Evolutionary conservation across 768 basidiomycete genomes (phyloP), one percentile per base, ranked within the genome.

Genomic region (Lactifluus pinguis): DNA sequence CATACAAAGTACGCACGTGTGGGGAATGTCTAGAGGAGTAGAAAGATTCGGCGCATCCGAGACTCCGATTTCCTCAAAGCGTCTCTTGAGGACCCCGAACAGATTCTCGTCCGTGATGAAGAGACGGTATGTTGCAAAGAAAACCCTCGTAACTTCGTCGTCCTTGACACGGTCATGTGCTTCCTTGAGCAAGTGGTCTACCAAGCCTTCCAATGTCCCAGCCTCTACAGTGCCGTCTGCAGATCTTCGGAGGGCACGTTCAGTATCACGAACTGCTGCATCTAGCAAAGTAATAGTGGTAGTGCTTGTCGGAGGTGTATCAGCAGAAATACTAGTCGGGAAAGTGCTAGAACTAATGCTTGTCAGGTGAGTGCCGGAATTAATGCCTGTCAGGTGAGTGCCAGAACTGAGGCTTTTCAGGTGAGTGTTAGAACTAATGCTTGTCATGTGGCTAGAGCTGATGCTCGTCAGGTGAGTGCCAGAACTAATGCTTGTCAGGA

Each of bases 21-120:
- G 53, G n/a, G 51, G 63, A 44, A 34, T 45, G 17, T 7, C 32
- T 2, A 32, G 13, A 13, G 13, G 11, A 17, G 42, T 15, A 14
- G 36, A 48, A 21, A 38, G 44, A 25, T 5, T 19, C 19, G 7
- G 41, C 15, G 45, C 15, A 47, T 25, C 21, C 21, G 21, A 5
- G 10, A 52, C 59, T 32, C 67, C 51, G 15, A 71, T 71, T 19
- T 76, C 72, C 34, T 74, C 65, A 65, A 77, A 80, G 15, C 73
- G 77, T 44, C 71, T 73, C 51, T 71, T 63, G 17, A 81, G 61
- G 19, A 74, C 65, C 6, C 59, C 62, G 60, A 79, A 76, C 15
- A 80, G 64, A 25, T 72, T 73, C 51, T 76, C 74, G 3, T 75
- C 68, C 6, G 75, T 75, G 1, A 76, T 74, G 61, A 79, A 80